Evolutionary conservation across 2,329 filamentous ascomycete genomes (phyloP).

Genomic region (Alternaria tenuissima): DNA sequence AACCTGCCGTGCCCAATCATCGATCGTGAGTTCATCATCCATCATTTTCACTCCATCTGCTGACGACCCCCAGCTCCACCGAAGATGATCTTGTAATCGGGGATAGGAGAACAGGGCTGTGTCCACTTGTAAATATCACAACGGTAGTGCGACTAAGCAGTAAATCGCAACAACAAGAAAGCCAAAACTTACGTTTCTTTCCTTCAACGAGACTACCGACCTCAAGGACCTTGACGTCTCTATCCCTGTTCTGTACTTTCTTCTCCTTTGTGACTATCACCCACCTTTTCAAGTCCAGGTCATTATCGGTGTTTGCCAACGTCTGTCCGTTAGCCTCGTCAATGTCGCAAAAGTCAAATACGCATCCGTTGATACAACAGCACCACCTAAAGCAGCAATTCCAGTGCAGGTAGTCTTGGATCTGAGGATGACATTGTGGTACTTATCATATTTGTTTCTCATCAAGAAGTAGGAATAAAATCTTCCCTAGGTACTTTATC

Average conservation of each 20-base stretch:
- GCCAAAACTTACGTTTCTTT: not conserved
- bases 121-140: slow-evolving; percentile 24
- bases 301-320: too few relatives aligned
- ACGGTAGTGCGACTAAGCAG: slow-evolving; percentile 7
- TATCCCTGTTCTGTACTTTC: not conserved
- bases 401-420: not conserved
- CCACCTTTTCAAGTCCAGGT: not conserved
- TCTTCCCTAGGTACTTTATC: not conserved
- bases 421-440: not conserved
- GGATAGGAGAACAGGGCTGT: slow-evolving; percentile 10
- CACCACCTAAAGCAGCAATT: not conserved
- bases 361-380: not conserved
- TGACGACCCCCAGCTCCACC: slow-evolving; percentile 43
- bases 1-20: slow-evolving; percentile 84
- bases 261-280: not conserved
- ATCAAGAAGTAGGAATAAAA: not conserved
- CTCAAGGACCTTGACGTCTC: not conserved
- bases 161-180: slow-evolving; percentile 13
- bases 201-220: not conserved
- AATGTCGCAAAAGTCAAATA: too few relatives aligned
- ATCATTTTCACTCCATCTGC: slow-evolving; percentile 8
- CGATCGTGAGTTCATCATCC: slow-evolving; percentile 70
- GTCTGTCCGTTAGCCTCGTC: too few relatives aligned
- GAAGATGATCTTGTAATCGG: slow-evolving; percentile 46
- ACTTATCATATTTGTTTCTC: not conserved